Evolutionary conservation across 2,329 filamentous ascomycete genomes (phyloP).

Genomic region (Anthostomella pinea): DNA sequence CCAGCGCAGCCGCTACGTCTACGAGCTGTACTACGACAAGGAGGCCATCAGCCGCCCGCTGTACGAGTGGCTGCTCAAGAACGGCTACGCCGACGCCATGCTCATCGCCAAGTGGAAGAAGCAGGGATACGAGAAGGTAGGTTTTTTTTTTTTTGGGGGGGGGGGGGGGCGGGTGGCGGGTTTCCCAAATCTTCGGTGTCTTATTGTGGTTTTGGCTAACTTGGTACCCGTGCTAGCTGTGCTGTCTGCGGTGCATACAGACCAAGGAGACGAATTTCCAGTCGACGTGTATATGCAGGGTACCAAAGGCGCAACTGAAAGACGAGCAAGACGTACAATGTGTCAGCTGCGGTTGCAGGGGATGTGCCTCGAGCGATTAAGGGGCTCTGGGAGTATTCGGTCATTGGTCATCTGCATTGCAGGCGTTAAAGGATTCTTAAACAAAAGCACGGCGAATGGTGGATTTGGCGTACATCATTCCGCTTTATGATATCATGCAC

Average conservation of each 20-base stretch:
- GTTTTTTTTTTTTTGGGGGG: slow-evolving; percentile 21
- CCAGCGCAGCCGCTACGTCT: slow-evolving; percentile 88
- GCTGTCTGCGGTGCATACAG: slow-evolving; percentile 93
- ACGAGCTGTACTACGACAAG: slow-evolving; percentile 97
- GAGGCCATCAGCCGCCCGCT: slow-evolving; percentile 89
- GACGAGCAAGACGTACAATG: slow-evolving; percentile 89
- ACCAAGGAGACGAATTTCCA: slow-evolving; percentile 99
- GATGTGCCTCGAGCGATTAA: slow-evolving; percentile 82
- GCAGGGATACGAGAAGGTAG: slow-evolving; percentile 93
- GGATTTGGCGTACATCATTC: too few species aligned
- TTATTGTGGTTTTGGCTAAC: slow-evolving; percentile 3
- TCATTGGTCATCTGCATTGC: slow-evolving; percentile 18
- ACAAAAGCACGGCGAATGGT: not conserved
- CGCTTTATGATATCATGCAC: slow-evolving; percentile 2
- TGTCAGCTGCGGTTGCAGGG: slow-evolving; percentile 90
- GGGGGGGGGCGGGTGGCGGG: not conserved
- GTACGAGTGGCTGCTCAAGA: slow-evolving; percentile 96
- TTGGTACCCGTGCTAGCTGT: slow-evolving; percentile 58
- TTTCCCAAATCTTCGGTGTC: too few species aligned
- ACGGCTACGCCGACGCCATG: slow-evolving; percentile 90
- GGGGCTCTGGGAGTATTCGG: slow-evolving; percentile 19
- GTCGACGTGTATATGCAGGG: slow-evolving; percentile 93
- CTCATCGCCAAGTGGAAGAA: slow-evolving; percentile 99
- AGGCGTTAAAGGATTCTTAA: slow-evolving; percentile 20
- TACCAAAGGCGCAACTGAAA: slow-evolving; percentile 85